phyloP scores from a whole-genome alignment of 2,329 filamentous ascomycete genomes.

The Clonostachys sp. region DNA sequence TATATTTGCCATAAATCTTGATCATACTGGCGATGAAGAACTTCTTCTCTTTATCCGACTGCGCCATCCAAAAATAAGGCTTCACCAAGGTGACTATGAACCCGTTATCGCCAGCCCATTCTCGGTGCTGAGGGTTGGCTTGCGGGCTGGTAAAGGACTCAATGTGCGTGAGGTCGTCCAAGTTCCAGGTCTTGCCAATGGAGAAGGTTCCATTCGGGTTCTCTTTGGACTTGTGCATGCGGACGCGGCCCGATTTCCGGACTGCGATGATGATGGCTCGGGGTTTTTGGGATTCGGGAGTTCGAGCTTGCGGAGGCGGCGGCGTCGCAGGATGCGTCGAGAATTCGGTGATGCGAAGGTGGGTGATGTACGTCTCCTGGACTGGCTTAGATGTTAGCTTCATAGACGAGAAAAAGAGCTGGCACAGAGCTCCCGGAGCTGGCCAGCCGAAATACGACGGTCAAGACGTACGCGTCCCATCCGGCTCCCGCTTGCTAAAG shows the following conservation, averaged over 20 bases:
- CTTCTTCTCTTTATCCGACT: slow-evolving; percentile 93
- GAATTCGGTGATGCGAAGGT: slow-evolving; percentile 89
- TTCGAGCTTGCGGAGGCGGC: slow-evolving; percentile 71
- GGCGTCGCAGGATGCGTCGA: slow-evolving; percentile 76
- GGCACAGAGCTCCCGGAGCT: not conserved
- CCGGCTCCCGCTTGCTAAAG: slow-evolving; percentile 83
- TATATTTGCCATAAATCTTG: slow-evolving; percentile 97
- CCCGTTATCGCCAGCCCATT: slow-evolving; percentile 79
- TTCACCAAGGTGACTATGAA: slow-evolving; percentile 89
- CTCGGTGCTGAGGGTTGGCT: slow-evolving; percentile 53
- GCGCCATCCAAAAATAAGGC: slow-evolving; percentile 95
- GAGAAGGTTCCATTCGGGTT: slow-evolving; percentile 93
- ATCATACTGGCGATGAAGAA: slow-evolving; percentile 96
- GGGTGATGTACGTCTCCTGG: slow-evolving; percentile 92
- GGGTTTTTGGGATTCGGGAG: slow-evolving; percentile 73
- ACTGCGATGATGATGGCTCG: slow-evolving; percentile 92
- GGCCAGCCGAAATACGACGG: not conserved
- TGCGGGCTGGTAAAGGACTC: slow-evolving; percentile 71
- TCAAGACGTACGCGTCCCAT: slow-evolving; percentile 70
- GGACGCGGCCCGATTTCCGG: slow-evolving; percentile 84
- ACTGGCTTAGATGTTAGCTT: slow-evolving; percentile 13
- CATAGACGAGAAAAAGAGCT: slow-evolving; percentile 1
- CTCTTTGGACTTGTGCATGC: slow-evolving; percentile 95
- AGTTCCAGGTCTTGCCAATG: slow-evolving; percentile 96
- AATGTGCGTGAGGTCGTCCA: slow-evolving; percentile 82